Evolutionary conservation across 2,329 filamentous ascomycete genomes (phyloP).

Genomic region (Paraphoma sp.): DNA sequence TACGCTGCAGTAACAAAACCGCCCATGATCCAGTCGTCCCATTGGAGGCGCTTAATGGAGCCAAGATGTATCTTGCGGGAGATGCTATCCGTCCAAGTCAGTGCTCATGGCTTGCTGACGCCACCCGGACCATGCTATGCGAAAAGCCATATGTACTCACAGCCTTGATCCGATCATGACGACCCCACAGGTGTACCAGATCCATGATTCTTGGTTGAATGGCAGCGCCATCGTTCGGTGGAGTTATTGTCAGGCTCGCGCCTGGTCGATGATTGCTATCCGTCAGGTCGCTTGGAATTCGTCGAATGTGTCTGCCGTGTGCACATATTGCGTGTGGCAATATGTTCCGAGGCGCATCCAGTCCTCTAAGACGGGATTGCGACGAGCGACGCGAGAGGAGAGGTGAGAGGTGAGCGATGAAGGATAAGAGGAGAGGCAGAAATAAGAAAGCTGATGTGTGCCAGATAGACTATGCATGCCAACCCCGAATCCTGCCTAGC

Average conservation of each 20-base stretch:
- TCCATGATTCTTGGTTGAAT: conserved; percentile 55
- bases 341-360: not conserved
- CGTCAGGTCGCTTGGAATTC: conserved; percentile 20
- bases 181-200: conserved; percentile 53
- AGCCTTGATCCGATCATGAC: conserved; percentile 51
- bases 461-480: not conserved
- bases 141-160: conserved; percentile 35
- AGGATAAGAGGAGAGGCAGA: not conserved
- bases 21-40: conserved; percentile 65
- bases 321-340: conserved; percentile 25
- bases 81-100: conserved; percentile 34
- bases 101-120: no score
- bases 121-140: not conserved
- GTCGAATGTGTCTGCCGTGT: conserved; percentile 14
- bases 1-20: conserved; percentile 57
- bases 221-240: conserved; percentile 19
- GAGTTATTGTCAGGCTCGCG: conserved; percentile 2
- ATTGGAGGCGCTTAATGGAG: conserved; percentile 56
- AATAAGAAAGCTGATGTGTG: conserved; percentile 3
- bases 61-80: conserved; percentile 56
- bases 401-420: not conserved
- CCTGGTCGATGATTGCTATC: conserved; percentile 10
- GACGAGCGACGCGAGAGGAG: not conserved
- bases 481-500: conserved; percentile 3
- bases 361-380: not conserved